Conservation (phyloP, 2,329 filamentous ascomycete species). For the Xylariaceae sp. region DNA sequence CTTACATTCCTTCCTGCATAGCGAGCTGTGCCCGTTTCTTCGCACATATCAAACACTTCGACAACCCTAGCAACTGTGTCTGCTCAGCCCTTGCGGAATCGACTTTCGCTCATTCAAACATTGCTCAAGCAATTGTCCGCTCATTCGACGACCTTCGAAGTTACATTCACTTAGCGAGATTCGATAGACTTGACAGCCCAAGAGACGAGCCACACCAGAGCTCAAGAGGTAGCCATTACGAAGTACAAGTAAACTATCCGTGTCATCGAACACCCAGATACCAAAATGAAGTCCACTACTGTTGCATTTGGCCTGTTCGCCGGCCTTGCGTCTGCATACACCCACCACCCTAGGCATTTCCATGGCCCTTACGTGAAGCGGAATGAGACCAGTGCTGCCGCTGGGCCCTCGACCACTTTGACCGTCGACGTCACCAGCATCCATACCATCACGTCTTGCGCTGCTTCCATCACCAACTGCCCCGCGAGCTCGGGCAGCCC, state of each 20-base stretch:
- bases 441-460: conserved; percentile 32
- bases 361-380: conserved; percentile 25
- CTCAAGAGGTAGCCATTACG: conserved; percentile 12
- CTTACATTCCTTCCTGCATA: conserved; percentile 28
- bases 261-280: conserved; percentile 1
- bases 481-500: conserved; percentile 29
- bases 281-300: conserved; percentile 33
- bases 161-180: conserved; percentile 18
- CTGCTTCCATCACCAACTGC: conserved; percentile 34
- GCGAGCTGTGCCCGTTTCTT: conserved; percentile 27
- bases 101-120: conserved; percentile 33
- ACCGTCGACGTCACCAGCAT: conserved; percentile 30
- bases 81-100: conserved; percentile 31
- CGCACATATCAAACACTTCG: conserved; percentile 17
- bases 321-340: conserved; percentile 31
- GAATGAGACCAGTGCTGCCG: conserved; percentile 21
- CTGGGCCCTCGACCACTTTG: conserved; percentile 26
- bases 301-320: conserved; percentile 31
- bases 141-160: conserved; percentile 30
- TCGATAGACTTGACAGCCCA: conserved; percentile 3
- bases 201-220: conserved; percentile 24
- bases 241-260: conserved; percentile 5
- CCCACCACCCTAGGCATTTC: conserved; percentile 30
- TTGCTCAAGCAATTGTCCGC: conserved; percentile 29
- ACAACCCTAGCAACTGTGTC: conserved; percentile 26